Percentiles rank a stretch among this genome's conserved stretches.
phyloP scores from a whole-genome alignment of 345 rosid genomes.

The Erodium maritimum region DNA sequence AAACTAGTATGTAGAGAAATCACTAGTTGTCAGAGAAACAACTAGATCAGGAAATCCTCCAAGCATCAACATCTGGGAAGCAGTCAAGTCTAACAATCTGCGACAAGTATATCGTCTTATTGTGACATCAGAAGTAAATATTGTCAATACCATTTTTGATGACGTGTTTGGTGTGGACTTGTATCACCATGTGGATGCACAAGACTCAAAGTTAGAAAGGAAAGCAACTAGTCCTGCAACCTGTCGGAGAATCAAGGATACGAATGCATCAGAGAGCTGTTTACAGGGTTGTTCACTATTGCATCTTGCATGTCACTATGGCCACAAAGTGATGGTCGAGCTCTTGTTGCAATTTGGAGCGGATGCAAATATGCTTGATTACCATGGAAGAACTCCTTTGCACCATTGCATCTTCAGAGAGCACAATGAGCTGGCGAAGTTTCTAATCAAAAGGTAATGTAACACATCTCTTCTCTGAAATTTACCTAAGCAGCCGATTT shows the following conservation, averaged over 20 bases:
- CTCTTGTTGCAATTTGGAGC: slow-evolving; percentile 77
- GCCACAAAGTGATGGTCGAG: slow-evolving; percentile 53
- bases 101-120: slow-evolving; percentile 57
- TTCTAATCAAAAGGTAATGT: slow-evolving; percentile 61
- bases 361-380: slow-evolving; percentile 50
- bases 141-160: slow-evolving; percentile 48
- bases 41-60: slow-evolving; percentile 15
- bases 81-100: slow-evolving; percentile 49
- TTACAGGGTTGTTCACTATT: slow-evolving; percentile 71
- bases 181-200: slow-evolving; percentile 22
- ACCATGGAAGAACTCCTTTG: slow-evolving; percentile 73
- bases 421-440: slow-evolving; percentile 53
- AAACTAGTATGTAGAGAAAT: slow-evolving; percentile 62
- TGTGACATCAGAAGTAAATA: slow-evolving; percentile 35
- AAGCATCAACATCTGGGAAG: slow-evolving; percentile 49
- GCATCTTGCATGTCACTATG: slow-evolving; percentile 66
- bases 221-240: slow-evolving; percentile 36
- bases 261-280: slow-evolving; percentile 45
- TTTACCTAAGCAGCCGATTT: not conserved
- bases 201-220: slow-evolving; percentile 15
- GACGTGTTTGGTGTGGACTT: slow-evolving; percentile 26
- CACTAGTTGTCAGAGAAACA: slow-evolving; percentile 32
- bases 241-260: slow-evolving; percentile 50
- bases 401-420: slow-evolving; percentile 57
- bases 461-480: not conserved